Evolutionary conservation across 1,139 yeast genomes (phyloP).

Genomic region (Lodderomyces jiufengensis): DNA sequence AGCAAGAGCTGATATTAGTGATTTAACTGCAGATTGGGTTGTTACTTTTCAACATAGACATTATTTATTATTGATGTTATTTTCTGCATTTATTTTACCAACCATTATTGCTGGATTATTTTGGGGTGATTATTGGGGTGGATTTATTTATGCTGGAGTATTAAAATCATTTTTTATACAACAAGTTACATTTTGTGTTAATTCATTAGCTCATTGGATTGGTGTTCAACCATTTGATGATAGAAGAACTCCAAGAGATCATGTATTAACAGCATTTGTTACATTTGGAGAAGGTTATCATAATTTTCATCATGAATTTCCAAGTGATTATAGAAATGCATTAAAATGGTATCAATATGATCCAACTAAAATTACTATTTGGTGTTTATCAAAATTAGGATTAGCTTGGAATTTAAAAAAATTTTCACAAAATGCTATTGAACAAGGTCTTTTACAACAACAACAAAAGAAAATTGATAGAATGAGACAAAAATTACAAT

Average conservation of each 20-base stretch:
- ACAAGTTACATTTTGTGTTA: constrained; percentile 98
- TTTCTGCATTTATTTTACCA: constrained; percentile 73
- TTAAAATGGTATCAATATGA: constrained; percentile 98
- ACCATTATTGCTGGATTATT: constrained; percentile 68
- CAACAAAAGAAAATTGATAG: constrained; percentile 92
- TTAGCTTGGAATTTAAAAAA: constrained; percentile 87
- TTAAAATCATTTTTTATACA: constrained; percentile 81
- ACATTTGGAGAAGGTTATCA: constrained; percentile 99
- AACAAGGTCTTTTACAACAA: constrained; percentile 94
- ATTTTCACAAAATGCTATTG: constrained; percentile 92
- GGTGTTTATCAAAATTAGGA: constrained; percentile 69
- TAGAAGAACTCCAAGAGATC: constrained; percentile 96
- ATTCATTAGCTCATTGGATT: constrained; percentile 97
- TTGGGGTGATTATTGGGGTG: constrained; percentile 93
- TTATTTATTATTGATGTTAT: constrained; percentile 64
- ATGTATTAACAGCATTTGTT: constrained; percentile 86
- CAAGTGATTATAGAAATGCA: constrained; percentile 97
- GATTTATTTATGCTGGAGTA: constrained; percentile 87
- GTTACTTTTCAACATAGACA: constrained; percentile 93
- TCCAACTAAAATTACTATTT: constrained; percentile 86
- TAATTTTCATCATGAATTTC: constrained; percentile 99
- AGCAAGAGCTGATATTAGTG: constrained; percentile 96
- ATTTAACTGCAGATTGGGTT: constrained; percentile 84
- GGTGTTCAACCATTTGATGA: constrained; percentile 98
- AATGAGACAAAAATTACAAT: constrained; percentile 71